Evolutionary conservation across 2,329 filamentous ascomycete genomes (phyloP).

Genomic region (Verticillium zaregamsianum): DNA sequence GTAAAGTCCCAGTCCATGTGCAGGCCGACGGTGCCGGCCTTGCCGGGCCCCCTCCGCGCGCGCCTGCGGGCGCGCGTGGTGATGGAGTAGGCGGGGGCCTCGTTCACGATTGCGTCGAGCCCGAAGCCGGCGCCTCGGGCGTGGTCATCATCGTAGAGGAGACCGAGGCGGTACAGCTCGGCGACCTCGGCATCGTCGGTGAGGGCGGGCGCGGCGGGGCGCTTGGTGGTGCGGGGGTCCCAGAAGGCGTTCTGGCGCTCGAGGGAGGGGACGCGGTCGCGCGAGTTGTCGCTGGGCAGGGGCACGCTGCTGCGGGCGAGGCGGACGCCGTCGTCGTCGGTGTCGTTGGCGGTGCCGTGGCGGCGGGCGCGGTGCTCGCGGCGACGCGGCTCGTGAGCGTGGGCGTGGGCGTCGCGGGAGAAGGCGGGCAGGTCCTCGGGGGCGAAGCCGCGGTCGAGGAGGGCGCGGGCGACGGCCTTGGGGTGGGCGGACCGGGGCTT

Average conservation of each 20-base stretch:
- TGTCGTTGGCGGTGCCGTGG: background rate
- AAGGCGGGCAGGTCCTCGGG: background rate
- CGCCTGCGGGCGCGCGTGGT: conserved; percentile 25
- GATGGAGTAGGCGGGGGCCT: conserved; percentile 33
- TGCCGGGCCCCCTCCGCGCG: conserved; percentile 16
- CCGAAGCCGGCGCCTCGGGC: conserved; percentile 29
- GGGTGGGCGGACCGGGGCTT: background rate
- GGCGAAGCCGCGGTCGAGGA: background rate
- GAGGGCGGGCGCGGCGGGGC: background rate
- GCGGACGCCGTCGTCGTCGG: conserved; percentile 24
- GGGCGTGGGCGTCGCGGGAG: background rate
- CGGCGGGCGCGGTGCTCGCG: background rate
- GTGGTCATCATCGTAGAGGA: conserved; percentile 39
- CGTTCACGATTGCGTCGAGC: conserved; percentile 33
- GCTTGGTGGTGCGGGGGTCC: conserved; percentile 32
- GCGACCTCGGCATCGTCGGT: conserved; percentile 30
- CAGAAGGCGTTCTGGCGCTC: conserved; percentile 44
- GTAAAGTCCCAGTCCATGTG: conserved; percentile 38
- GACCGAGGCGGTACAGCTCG: conserved; percentile 38
- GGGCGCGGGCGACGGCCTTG: background rate
- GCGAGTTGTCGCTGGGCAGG: conserved; percentile 30
- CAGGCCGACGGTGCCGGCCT: conserved; percentile 13
- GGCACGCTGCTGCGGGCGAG: conserved; percentile 29
- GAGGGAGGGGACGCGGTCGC: conserved; percentile 31
- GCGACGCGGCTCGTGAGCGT: background rate